A percentile compares a stretch with the other conserved stretches of the same genome.
Conservation (phyloP, 495 filamentous ascomycete species). For the Aspergillus carlsbadensis region DNA sequence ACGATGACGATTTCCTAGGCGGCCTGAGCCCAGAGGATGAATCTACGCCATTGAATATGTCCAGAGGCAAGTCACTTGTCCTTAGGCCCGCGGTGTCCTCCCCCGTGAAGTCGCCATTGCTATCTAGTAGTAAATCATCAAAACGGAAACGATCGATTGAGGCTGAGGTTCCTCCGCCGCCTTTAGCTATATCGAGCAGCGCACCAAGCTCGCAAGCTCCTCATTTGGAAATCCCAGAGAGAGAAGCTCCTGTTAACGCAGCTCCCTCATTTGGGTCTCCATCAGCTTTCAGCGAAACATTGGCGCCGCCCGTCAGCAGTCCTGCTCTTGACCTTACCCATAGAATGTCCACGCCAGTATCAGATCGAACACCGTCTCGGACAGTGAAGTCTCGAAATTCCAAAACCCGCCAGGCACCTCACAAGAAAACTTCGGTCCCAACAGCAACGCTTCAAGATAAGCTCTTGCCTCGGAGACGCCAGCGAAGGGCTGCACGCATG, state of each 20-base stretch:
- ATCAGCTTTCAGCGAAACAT: conserved; percentile 46
- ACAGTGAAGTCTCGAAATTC: conserved; percentile 10
- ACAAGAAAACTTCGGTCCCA: conserved; percentile 37
- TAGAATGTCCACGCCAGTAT: conserved; percentile 16
- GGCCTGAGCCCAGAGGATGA: conserved; percentile 64
- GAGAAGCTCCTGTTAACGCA: conserved; percentile 9
- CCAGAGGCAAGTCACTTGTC: conserved; percentile 33
- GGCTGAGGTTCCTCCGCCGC: conserved; percentile 26
- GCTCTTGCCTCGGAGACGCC: conserved; percentile 46
- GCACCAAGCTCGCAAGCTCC: conserved; percentile 20
- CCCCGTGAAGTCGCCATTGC: conserved; percentile 18
- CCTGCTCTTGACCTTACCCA: conserved; percentile 18
- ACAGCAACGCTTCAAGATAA: conserved; percentile 48
- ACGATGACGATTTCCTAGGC: conserved; percentile 55
- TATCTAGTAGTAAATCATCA: conserved; percentile 31
- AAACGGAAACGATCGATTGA: conserved; percentile 36
- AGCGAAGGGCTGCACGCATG: conserved; percentile 25
- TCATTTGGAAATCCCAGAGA: neutral
- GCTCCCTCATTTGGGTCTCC: conserved; percentile 22
- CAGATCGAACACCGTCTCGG: conserved; percentile 26
- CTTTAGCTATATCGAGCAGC: conserved; percentile 21
- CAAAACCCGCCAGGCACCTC: conserved; percentile 14
- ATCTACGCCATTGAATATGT: conserved; percentile 59
- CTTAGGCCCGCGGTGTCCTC: conserved; percentile 22
- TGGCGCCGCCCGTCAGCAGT: conserved; percentile 52